Base-by-base conservation (phyloP, 768 basidiomycete species). In the Serendipita sp. region DNA sequence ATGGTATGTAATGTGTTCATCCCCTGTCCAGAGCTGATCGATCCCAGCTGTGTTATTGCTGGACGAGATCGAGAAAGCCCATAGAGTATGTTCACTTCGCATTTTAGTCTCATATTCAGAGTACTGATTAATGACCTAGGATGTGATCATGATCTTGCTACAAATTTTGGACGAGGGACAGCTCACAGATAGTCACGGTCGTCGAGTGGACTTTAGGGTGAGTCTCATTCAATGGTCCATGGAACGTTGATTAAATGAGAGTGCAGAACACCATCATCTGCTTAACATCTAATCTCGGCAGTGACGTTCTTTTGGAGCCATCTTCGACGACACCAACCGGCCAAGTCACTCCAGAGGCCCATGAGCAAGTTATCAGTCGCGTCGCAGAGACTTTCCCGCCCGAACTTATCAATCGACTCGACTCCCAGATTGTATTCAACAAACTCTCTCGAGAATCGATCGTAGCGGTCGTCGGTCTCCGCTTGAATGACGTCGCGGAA, bases 151-250 rank as follows among this genome's bases (percentile, higher is more conserved):
- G 84, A 89, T 94, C 67, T 77, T 95, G 18, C 78, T 95, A 2
- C 92, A 95, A 72, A 88, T 96, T 52, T 79, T 96, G 11, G 91
- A 96, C 68, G 92, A 96, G 73, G 92, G 92, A 5, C 83, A 77
- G 58, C 79, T 94, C 67, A 94, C 92, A 0, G 92, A 96, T 71
- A 91, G 89, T 67, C 91, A 93, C 72, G 92, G 92, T 8, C 83
- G 90, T 64, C 89, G 91, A 71, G 87, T 95, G 2, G 91, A 92
- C 72, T 94, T 95, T 77, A 91, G 86, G 78, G 86, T 83, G 65
- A 1, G 67, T 34, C 64, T 54, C n/a, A n/a, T 54, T 35, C 10
- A 44, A 48, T n/a, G 4, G 23, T 23, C 23, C 23, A 23, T 23
- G 23, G 23, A 4, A 44, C 36, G 44, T 35, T 54, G 28, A 3